Evolutionary conservation across 257 asterid genomes (phyloP).

Genomic region (Nicotiana undulata): DNA sequence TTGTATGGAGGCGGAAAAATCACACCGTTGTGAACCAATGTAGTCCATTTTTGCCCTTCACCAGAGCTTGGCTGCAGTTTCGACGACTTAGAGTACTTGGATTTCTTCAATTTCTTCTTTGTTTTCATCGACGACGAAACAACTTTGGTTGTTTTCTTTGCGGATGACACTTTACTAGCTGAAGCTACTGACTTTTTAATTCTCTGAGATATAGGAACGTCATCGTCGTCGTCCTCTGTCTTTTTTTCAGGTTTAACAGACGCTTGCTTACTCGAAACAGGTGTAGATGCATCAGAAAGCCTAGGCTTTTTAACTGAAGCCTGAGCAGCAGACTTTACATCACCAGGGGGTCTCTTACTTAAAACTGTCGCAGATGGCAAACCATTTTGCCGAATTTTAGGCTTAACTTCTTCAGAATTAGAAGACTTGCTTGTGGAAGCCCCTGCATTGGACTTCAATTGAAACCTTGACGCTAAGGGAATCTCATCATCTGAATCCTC

Average conservation of each 20-base stretch:
- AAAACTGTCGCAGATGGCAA: constrained; percentile 44
- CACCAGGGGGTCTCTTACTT: constrained; percentile 61
- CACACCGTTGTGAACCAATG: constrained; percentile 88
- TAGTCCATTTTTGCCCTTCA: constrained; percentile 97
- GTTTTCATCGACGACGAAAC: constrained; percentile 31
- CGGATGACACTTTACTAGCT: constrained; percentile 40
- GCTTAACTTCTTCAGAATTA: constrained; percentile 39
- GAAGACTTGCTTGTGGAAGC: constrained; percentile 32
- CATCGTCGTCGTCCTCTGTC: constrained; percentile 69
- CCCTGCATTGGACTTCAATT: constrained; percentile 31
- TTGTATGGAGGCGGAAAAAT: constrained; percentile 93
- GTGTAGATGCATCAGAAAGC: constrained; percentile 40
- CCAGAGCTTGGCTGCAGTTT: constrained; percentile 86
- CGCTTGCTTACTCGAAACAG: constrained; percentile 30
- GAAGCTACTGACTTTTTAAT: constrained; percentile 37
- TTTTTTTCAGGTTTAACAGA: constrained; percentile 45
- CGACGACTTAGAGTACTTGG: constrained; percentile 68
- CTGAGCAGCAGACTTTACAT: constrained; percentile 37
- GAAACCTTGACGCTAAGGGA: constrained; percentile 52
- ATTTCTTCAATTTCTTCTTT: constrained; percentile 46
- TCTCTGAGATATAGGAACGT: constrained; percentile 66
- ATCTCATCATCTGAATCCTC: constrained; percentile 83
- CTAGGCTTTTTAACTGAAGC: constrained; percentile 56
- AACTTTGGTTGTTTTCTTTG: constrained; percentile 35
- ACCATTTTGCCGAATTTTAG: constrained; percentile 54